Evolutionary conservation across 2,329 filamentous ascomycete genomes (phyloP), one percentile per base, ranked within the genome.

Genomic region (Beauveria asiatica): DNA sequence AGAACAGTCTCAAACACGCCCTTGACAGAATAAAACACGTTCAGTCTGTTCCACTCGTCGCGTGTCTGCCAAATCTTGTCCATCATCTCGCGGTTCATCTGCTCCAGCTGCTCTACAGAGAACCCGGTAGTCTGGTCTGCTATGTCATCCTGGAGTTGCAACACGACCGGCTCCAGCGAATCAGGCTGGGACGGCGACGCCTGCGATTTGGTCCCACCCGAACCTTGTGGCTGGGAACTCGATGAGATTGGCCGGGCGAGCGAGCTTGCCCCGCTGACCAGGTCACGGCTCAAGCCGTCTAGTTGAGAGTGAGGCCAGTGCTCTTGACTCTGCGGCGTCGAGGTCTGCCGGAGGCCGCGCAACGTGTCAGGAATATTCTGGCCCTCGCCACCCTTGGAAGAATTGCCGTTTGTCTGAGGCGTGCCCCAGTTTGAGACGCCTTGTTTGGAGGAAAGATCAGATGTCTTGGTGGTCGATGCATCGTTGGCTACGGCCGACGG

Each of bases 71-170:
- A 99, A 49, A 97, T 83, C 64, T 87, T 85, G 62, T 93, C 89
- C 93, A 97, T 97, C 64, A 97, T 78, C 65, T 88, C 85, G 8
- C 92, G 87, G 71, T 92, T 92, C 70, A 97, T 87, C 73, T 97
- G 93, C 77, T 97, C 93, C 21, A 99, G 78, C 72, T 99, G 93
- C 75, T 99, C 94, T 57, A 99, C 89, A 0, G 87, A 89, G 71
- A 89, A 90, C 1, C 90, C 90, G 21, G 84, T 86, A 2, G 89
- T 93, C 49, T 80, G 78, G 30, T 82, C 75, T 0, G 87, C 85
- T 39, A 96, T 76, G 42, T 84, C 78, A 0, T 78, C 71, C 60
- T 91, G 79, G 59, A 95, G 80, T 7, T 76, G 70, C 2, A 76
- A 72, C 25, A 91, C 76, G 33, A 82, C 77, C 0, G 68, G 68